Evolutionary conservation across 2,329 filamentous ascomycete species (phyloP), one percentile per base, ranked within the genome.

Genomic region (Beauveria sp.): DNA sequence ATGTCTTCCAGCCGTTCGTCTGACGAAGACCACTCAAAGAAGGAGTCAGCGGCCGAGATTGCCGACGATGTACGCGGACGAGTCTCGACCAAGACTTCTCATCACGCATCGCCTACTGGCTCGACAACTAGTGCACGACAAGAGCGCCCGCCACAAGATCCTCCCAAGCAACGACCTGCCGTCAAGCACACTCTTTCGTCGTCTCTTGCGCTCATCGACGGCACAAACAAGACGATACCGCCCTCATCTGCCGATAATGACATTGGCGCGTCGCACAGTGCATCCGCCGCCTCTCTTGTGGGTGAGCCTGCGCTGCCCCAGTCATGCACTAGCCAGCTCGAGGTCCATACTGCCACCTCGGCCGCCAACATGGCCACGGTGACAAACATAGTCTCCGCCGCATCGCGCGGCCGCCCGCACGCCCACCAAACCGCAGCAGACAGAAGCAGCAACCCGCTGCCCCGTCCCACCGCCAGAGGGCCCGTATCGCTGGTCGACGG

Each of bases 1-100:
- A 87, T 87, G 77, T 86, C 83, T 26, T 85, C 83, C 0, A 87
- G 84, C 63, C 79, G 84, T 28, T 87, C 84, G 0, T 83, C 86
- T 26, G 85, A 87, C 65, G 84, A 86, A 47, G 81, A 79, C 66
- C 75, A 79, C n/a, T 83, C 79, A 66, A 86, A 84, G 71, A 60
- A 60, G 43, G 47, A 81, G 68, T 77, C 83, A 1, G 84, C 84
- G 0, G 75, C 79, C 1, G 82, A 84, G 61, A 74, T 86, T 28
- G 79, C 80, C 0, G 80, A 81, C 7, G 79, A 82, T 60, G 77
- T 84, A 42, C 81, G 79, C 46, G 82, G 79, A 28, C 77, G 81
- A 58, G 74, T 76, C 16, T 68, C 74, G 2, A 72, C 68, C 30
- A 80, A 78, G 70, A 67, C 70, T n/a, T 72, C 74, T 1, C 68